Evolutionary conservation across 2,329 filamentous ascomycete genomes (phyloP).

Genomic region (Colletotrichum kahawae): DNA sequence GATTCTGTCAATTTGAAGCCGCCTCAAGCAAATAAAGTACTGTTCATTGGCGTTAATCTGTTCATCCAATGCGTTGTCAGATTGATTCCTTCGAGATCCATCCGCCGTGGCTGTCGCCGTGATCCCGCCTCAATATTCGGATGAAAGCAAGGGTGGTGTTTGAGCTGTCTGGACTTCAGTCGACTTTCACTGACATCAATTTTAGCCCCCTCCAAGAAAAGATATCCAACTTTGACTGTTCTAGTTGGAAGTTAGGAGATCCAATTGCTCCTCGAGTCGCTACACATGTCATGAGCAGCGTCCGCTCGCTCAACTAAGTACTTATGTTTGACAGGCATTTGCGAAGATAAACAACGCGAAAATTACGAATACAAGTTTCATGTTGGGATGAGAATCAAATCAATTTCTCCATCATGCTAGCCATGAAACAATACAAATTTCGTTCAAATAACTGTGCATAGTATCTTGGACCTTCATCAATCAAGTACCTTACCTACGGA

Average conservation of each 20-base stretch:
- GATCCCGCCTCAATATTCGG: background rate
- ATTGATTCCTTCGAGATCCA: background rate
- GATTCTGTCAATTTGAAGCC: fast-evolving
- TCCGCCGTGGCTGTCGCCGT: background rate
- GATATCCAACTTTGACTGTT: background rate
- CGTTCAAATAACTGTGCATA: background rate
- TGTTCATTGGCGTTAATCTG: background rate
- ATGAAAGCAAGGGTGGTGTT: background rate
- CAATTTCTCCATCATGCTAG: fast-evolving
- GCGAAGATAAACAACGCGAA: background rate
- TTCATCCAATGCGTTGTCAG: background rate
- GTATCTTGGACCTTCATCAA: background rate
- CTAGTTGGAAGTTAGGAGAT: background rate
- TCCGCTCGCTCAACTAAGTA: no score
- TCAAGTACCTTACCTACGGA: background rate
- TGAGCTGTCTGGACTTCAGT: background rate
- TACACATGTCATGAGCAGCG: no score
- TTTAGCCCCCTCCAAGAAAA: background rate
- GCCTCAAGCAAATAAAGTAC: fast-evolving
- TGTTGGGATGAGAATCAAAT: fast-evolving
- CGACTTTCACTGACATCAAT: background rate
- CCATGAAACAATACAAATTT: fast-evolving
- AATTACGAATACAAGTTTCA: fast-evolving
- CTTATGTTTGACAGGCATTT: no score
- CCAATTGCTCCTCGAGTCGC: background rate